phyloP scores from a whole-genome alignment of 169 alveolate species.

The Cryptosporidium sp. region DNA sequence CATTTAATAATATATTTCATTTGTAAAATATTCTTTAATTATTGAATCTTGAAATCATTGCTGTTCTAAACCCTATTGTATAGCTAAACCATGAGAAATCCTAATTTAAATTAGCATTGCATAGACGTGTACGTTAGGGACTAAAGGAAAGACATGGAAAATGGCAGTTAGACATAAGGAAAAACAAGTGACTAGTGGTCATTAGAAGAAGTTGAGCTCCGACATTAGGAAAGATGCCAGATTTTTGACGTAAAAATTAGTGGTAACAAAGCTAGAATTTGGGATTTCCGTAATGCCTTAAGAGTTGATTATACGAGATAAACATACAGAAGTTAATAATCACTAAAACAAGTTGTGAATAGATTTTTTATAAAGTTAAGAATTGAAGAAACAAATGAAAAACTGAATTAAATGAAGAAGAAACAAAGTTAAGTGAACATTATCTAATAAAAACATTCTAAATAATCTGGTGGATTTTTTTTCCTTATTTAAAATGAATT shows the following conservation, averaged over 20 bases:
- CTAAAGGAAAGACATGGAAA: conserved; percentile 62
- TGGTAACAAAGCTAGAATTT: background rate
- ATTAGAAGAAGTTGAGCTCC: background rate
- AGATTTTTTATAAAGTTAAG: background rate
- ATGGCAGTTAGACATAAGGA: conserved; percentile 59
- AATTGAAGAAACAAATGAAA: background rate
- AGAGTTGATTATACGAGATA: background rate
- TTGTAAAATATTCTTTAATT: no score
- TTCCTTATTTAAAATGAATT: background rate
- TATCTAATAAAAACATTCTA: background rate
- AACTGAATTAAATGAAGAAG: background rate
- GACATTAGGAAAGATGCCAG: conserved; percentile 4
- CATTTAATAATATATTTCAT: no score
- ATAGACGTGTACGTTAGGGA: conserved; percentile 57
- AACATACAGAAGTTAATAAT: background rate
- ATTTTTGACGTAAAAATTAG: background rate
- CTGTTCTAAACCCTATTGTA: background rate
- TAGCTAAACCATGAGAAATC: background rate
- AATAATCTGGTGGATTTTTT: no score
- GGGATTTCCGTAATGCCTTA: background rate
- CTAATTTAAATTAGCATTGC: background rate
- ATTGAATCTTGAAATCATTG: no score
- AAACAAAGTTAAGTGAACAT: background rate
- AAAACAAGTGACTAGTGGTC: conserved; percentile 59
- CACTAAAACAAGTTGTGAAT: background rate